Evolutionary conservation across 768 basidiomycete genomes (phyloP), one percentile per base, ranked within the genome.

Genomic region (Psilocybe sp.): DNA sequence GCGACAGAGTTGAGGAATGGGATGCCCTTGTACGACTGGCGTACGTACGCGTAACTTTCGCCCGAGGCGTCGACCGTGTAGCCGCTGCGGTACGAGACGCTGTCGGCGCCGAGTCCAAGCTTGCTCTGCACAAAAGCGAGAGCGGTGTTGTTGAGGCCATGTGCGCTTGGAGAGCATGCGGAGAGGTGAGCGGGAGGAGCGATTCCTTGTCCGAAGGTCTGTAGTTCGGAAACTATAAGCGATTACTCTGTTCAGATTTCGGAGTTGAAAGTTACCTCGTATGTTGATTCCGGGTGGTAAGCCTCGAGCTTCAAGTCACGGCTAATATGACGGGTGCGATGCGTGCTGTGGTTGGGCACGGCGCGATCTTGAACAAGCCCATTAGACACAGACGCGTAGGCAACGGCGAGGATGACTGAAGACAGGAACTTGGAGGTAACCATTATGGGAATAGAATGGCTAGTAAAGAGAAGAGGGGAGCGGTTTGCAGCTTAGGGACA

Each of bases 1-100:
- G 67, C 70, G 8, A 69, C 70, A 34, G 67, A 68, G 47, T 71
- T 71, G 38, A 52, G 23, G 48, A 60, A 60, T 33, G 52, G 52
- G 44, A 60, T 55, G 4, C 54, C 59, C 16, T 58, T 33, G 56
- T 60, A 35, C 48, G 36, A 49, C 41, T 61, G 60, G 31, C 38
- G 53, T 31, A 59, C 50, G 31, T 59, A 61, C 0, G 57, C 53
- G 35, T 41, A 53, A 42, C 59, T 55, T 15, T 51, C 49, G 33
- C 44, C 42, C 23, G 23, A 28, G 23, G 23, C 23, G 7, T 47
- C 49, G n/a, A 50, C 52, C 11, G 57, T 41, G 40, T 52, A 59
- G n/a, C 53, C 57, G 20, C 53, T 54, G 16, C 52, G 38, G 50
- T 51, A 56, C 3, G 39, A 44, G 37, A 61, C 15, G 9, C 53